Percentiles rank a stretch among this genome's conserved stretches.
Evolutionary conservation across 1,139 yeast genomes (phyloP).

Genomic region (Saccharomyces hybrid): DNA sequence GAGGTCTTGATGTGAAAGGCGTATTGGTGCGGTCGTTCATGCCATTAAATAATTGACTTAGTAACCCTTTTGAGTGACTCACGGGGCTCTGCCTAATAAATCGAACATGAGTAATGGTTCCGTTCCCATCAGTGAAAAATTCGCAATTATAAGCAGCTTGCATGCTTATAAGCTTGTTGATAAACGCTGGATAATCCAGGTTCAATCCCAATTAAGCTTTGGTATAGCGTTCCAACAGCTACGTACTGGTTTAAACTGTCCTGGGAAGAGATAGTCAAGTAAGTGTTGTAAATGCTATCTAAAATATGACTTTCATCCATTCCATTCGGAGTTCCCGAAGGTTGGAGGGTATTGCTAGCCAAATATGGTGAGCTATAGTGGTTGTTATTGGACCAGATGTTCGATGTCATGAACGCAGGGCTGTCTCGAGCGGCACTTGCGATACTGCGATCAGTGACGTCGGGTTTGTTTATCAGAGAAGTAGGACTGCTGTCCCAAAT

Average conservation of each 20-base stretch:
- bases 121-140: slow-evolving; percentile 17
- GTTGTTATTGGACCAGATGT: slow-evolving; percentile 2
- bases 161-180: slow-evolving; percentile 19
- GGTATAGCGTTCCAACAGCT: slow-evolving; percentile 20
- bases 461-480: neutral
- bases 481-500: slow-evolving; percentile 20
- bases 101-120: slow-evolving; percentile 23
- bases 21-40: neutral
- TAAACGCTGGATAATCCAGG: slow-evolving; percentile 19
- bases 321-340: neutral
- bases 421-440: neutral
- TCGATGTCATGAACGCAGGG: neutral
- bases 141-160: slow-evolving; percentile 20
- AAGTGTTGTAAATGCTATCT: neutral
- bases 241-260: slow-evolving; percentile 12
- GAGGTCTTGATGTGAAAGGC: neutral
- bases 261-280: neutral
- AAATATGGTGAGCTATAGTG: neutral
- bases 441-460: neutral
- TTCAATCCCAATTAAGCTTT: slow-evolving; percentile 13
- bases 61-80: neutral
- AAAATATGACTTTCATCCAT: neutral
- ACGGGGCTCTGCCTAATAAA: slow-evolving; percentile 8
- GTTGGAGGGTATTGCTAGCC: neutral
- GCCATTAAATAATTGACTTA: neutral